Base-by-base conservation (phyloP, 2,329 filamentous ascomycete species). In the Colletotrichum higginsianum region DNA sequence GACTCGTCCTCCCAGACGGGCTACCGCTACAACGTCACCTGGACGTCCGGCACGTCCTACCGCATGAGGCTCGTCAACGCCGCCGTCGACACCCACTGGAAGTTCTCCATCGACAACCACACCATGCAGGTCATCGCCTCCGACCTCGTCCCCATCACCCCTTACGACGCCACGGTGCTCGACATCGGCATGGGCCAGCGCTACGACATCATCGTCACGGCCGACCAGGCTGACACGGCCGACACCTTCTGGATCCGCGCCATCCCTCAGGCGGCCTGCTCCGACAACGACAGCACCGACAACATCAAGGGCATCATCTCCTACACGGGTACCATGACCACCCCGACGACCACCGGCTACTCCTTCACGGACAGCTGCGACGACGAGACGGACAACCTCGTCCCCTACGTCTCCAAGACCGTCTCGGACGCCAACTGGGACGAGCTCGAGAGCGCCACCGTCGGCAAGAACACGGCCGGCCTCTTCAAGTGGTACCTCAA, bases 141-240 rank as follows among this genome's bases (percentile, higher is more conserved):
- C n/a, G 90, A 91, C 71, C 79, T 91, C 4, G 87, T 91, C 0
- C 88, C 89, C 2, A 83, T 92, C 30, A 75, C 82, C 30, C 89
- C 90, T 0, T 92, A 87, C 71, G 79, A 79, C 0, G 85, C 88
- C 0, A 81, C 83, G 0, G 63, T 84, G n/a, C 78, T 91, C n/a
- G 85, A 81, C 30, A 81, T 91, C 13, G 84, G 80, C 35, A 84
- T 88, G 63, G 88, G 84, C 62, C 56, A 82, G 73, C 80, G 86
- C 3, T 85, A 85, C 74, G 85, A 87, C 72, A 80, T 88, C 56
- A 81, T 86, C 46, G 83, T 88, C 62, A 79, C 83, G 53, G 86
- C 82, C 8, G 79, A 81, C 61, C 71, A 80, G 64, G 73, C 73
- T 5, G 67, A 75, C 15, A 67, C 79, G 64, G 73, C 76, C 74